Percentiles rank a stretch among this genome's conserved stretches.
These are phyloP conservation scores for Platismatia glauca DNA, from an alignment of 495 filamentous ascomycete genomes.

Conservation along the genomic window DNA sequence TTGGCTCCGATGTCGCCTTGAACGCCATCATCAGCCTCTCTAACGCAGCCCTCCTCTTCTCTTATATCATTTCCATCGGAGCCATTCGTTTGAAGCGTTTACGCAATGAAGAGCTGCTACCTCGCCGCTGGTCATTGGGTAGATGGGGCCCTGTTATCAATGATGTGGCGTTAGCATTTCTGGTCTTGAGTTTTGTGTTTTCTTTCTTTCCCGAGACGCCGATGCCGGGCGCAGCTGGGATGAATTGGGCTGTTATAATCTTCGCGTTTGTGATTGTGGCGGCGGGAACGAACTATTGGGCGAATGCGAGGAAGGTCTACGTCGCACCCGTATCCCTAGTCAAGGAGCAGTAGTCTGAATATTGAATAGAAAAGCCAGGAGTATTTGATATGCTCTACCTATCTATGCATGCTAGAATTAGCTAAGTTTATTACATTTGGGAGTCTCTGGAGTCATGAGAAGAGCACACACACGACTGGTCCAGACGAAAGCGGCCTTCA, in stretches of 20 bases:
- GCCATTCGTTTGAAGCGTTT: slow-evolving; percentile 36
- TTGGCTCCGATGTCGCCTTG: slow-evolving; percentile 43
- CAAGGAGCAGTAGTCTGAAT: background rate
- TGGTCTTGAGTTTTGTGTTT: background rate
- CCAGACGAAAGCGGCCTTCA: background rate
- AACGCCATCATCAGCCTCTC: slow-evolving; percentile 41
- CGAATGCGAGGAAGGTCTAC: background rate
- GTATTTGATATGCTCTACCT: background rate
- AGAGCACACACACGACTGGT: background rate
- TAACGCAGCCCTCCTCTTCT: slow-evolving; percentile 37
- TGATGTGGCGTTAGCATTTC: background rate
- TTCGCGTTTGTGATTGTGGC: background rate
- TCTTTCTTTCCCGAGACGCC: background rate
- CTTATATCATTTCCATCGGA: slow-evolving; percentile 45
- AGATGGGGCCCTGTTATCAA: background rate
- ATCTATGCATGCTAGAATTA: background rate
- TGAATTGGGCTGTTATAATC: background rate
- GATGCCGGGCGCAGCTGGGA: background rate
- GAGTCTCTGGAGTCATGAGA: background rate
- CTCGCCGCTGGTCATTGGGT: background rate
- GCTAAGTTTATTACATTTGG: background rate
- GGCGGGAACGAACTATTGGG: background rate
- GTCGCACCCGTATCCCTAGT: background rate
- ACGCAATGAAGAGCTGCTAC: background rate
- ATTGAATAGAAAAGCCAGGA: background rate